Conservation (phyloP, 2,329 filamentous ascomycete genomes). For the Aureobasidium sp. region DNA sequence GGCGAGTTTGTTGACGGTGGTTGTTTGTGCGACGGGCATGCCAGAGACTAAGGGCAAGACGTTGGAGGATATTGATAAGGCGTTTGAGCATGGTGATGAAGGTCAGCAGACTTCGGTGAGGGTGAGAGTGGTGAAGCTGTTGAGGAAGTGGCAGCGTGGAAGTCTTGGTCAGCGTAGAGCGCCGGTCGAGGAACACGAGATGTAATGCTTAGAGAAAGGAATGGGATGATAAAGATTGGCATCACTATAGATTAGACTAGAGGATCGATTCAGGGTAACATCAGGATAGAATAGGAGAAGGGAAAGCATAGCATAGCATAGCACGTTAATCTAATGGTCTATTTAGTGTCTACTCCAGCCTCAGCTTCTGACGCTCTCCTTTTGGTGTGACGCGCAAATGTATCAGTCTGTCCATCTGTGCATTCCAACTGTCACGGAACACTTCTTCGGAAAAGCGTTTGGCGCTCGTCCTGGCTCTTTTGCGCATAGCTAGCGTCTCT, state of each 20-base stretch:
- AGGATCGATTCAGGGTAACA: background rate
- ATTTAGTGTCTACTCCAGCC: background rate
- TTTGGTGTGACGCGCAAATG: background rate
- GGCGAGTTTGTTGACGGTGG: conserved; percentile 22
- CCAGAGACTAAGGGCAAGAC: conserved; percentile 17
- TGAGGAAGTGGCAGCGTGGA: background rate
- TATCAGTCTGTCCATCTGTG: conserved; percentile 67
- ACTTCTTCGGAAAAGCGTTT: conserved; percentile 80
- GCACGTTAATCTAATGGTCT: background rate
- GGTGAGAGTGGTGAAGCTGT: background rate
- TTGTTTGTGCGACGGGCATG: conserved; percentile 14
- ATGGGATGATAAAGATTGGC: background rate
- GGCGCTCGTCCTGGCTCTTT: conserved; percentile 69
- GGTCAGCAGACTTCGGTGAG: background rate
- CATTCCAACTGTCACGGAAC: conserved; percentile 73
- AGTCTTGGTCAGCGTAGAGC: background rate
- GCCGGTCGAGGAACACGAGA: background rate
- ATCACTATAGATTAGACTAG: background rate
- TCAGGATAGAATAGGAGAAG: background rate
- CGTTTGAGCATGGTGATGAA: conserved; percentile 6
- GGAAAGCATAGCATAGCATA: background rate
- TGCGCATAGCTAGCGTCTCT: conserved; percentile 67
- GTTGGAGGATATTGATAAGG: conserved; percentile 16
- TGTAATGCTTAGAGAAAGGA: background rate
- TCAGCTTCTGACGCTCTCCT: conserved; percentile 1